Base-by-base conservation (phyloP, 169 alveolate genomes). In the Perkinsus chesapeaki region DNA sequence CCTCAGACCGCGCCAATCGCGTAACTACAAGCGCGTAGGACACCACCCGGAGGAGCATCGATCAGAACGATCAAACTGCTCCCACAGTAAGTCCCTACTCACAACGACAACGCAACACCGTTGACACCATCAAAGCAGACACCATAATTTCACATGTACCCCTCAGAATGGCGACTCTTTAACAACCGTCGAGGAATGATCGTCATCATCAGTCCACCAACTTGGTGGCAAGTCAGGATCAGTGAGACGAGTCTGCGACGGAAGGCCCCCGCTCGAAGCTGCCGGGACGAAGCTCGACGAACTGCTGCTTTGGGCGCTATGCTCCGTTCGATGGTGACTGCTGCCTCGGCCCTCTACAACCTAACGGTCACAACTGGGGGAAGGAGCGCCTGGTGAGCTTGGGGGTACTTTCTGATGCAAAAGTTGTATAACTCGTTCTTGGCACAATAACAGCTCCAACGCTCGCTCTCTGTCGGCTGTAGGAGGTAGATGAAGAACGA, bases 401-500 rank as follows among this genome's bases (percentile, higher is more conserved):
- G 37, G 82, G 82, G 37, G 7, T 23, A 60, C 82, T 23, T 91
- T 91, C 39, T 91, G 82, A 39, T 91, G 60, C 73, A 91, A 39
- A 0, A 91, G 5, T 36, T 91, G 93, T 39, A 91, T 73, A 16
- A 91, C 73, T 7, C 93, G 39, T 39, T 91, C 73, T 39, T 91
- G 93, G 31, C 73, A 19, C 93, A 91, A n/a, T 39, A 91, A 91
- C 19, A 91, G 73, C 73, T 91, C 93, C 73, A 91, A 23, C 9
- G 60, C 93, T 36, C 93, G 73, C 73, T 91, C 93, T 36, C 93
- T 38, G 39, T 47, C 93, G 39, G 27, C 82, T 60, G 72, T 47
- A 19, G 27, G 37, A 60, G 31, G 12, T n/a, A n/a, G 82, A 1
- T 1, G 31, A 60, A 12, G 31, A 60, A 60, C 1, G 31, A 27